A percentile compares a stretch with the other conserved stretches of the same genome.
Conservation (phyloP, 257 asterid species). For the Henckelia pumila region DNA sequence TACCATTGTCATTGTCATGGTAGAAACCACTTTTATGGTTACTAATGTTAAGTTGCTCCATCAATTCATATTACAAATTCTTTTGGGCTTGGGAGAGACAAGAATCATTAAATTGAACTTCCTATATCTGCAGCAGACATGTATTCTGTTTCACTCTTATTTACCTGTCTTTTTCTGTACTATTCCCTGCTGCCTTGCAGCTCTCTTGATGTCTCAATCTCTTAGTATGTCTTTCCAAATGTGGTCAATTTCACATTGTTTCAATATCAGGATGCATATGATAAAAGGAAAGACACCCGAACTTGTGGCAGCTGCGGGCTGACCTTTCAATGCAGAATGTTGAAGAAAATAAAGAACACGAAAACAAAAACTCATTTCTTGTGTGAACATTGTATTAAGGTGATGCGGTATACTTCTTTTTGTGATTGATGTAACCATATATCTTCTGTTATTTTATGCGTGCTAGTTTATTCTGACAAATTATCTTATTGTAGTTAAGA, state of each 20-base stretch:
- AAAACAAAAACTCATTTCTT: constrained; percentile 41
- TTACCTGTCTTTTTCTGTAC: constrained; percentile 12
- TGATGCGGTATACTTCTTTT: constrained; percentile 27
- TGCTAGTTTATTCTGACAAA: constrained; percentile 21
- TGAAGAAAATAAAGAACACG: constrained; percentile 57
- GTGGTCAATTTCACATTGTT: constrained; percentile 17
- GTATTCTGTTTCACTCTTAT: constrained; percentile 9
- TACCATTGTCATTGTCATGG: not conserved
- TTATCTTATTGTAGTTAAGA: constrained; percentile 52
- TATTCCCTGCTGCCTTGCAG: constrained; percentile 11
- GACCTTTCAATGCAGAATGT: constrained; percentile 54
- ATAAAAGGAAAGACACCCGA: constrained; percentile 49
- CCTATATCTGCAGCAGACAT: constrained; percentile 8
- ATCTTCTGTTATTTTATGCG: constrained; percentile 18
- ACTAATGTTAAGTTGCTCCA: constrained; percentile 4
- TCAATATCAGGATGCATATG: constrained; percentile 47
- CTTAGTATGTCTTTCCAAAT: constrained; percentile 21
- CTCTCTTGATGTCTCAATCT: constrained; percentile 12
- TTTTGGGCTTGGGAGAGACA: constrained; percentile 7
- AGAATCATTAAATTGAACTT: not conserved
- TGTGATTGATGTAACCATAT: constrained; percentile 15
- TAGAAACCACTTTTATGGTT: not conserved
- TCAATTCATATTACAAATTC: constrained; percentile 11
- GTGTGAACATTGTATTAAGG: constrained; percentile 90
- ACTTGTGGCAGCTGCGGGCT: constrained; percentile 75